Conservation (phyloP, 2,329 filamentous ascomycete species). For the Penicillium psychrosexuale region DNA sequence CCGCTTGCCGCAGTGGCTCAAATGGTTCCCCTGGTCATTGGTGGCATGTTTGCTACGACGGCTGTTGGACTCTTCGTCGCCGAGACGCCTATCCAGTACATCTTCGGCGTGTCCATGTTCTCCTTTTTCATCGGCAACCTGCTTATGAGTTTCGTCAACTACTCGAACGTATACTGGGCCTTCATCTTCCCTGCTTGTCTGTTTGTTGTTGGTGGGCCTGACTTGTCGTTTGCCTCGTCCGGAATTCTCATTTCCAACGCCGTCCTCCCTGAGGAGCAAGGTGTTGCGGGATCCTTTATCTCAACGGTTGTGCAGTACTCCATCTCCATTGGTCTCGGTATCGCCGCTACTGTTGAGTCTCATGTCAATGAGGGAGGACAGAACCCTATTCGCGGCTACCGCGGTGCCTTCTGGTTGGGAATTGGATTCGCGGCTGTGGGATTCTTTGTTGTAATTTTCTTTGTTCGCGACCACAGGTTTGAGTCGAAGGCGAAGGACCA, state of each 20-base stretch:
- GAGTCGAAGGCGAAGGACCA: not conserved
- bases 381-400: constrained; percentile 37
- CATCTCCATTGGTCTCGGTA: constrained; percentile 43
- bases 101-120: constrained; percentile 39
- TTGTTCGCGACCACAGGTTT: constrained; percentile 8
- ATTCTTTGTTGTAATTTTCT: constrained; percentile 9
- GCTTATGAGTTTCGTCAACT: constrained; percentile 21
- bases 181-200: constrained; percentile 14
- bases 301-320: constrained; percentile 45
- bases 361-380: constrained; percentile 36
- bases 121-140: constrained; percentile 38
- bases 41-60: constrained; percentile 19
- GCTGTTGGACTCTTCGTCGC: constrained; percentile 31
- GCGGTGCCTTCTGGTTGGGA: constrained; percentile 39
- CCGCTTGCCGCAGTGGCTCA: constrained; percentile 21
- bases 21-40: constrained; percentile 23
- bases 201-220: constrained; percentile 20
- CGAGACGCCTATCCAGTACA: constrained; percentile 30
- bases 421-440: constrained; percentile 33
- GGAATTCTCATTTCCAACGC: constrained; percentile 41
- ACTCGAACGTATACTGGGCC: constrained; percentile 14
- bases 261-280: constrained; percentile 40
- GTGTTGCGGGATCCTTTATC: constrained; percentile 38
- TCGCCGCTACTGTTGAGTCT: constrained; percentile 44
- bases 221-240: constrained; percentile 43